phyloP scores from a whole-genome alignment of 1,139 yeast species.

The Kodamaea alishanica region DNA sequence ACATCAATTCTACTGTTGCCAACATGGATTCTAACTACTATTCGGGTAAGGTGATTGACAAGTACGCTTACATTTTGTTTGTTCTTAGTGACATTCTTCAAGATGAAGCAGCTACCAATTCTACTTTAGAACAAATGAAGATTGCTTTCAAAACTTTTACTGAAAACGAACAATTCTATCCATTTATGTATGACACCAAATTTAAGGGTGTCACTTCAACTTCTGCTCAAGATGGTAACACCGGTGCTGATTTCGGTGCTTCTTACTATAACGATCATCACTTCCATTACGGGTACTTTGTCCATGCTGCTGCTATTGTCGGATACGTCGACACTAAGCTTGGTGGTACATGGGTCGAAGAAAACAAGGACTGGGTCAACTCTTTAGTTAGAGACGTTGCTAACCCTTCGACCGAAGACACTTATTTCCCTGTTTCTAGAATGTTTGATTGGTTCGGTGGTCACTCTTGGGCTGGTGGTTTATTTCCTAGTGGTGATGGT shows the following conservation, averaged over 20 bases:
- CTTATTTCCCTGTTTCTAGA: conserved; percentile 71
- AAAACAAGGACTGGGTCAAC: conserved; percentile 65
- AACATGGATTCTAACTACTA: conserved; percentile 54
- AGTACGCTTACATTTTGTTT: conserved; percentile 67
- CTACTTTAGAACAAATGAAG: conserved; percentile 49
- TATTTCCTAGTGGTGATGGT: conserved; percentile 68
- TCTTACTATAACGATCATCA: conserved; percentile 75
- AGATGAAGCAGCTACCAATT: conserved; percentile 47
- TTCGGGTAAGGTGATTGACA: conserved; percentile 71
- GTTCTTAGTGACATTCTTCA: conserved; percentile 59
- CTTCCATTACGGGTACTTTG: conserved; percentile 75
- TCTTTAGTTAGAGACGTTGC: conserved; percentile 71
- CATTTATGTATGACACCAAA: conserved; percentile 66
- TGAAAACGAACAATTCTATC: conserved; percentile 50
- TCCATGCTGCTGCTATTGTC: conserved; percentile 75
- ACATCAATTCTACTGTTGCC: conserved; percentile 49
- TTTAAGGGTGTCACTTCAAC: conserved; percentile 68
- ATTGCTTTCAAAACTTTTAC: conserved; percentile 50
- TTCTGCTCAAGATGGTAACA: conserved; percentile 49
- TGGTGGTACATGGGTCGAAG: conserved; percentile 65
- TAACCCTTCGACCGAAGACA: conserved; percentile 60
- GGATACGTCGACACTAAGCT: conserved; percentile 58
- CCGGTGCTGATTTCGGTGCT: conserved; percentile 48
- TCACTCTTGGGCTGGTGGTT: conserved; percentile 83
- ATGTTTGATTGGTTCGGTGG: conserved; percentile 80